Evolutionary conservation across 108 stramenopile species (phyloP).

Genomic region (Skeletonema tropicum): DNA sequence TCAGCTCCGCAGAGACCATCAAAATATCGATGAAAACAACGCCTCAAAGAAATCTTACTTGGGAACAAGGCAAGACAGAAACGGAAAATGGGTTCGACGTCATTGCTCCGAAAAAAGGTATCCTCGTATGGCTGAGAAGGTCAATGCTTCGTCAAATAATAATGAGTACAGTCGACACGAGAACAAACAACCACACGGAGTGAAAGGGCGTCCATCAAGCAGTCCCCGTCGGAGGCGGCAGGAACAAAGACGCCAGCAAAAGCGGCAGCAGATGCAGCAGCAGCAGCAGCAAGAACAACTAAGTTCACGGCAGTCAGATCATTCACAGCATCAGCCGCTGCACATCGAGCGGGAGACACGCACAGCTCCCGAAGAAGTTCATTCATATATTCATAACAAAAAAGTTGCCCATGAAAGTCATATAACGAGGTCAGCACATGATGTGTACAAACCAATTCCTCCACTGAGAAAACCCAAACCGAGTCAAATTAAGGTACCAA

Average conservation of each 20-base stretch:
- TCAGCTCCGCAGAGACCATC: background rate
- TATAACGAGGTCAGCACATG: background rate
- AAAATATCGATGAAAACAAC: background rate
- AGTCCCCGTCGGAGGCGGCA: constrained; percentile 9
- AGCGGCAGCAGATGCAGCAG: background rate
- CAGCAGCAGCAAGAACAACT: constrained; percentile 22
- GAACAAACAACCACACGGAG: background rate
- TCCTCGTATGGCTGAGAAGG: constrained; percentile 29
- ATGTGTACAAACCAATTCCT: background rate
- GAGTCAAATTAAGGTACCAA: background rate
- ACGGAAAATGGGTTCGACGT: constrained; percentile 29
- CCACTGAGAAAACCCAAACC: background rate
- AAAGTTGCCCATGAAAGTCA: background rate
- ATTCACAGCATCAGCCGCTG: background rate
- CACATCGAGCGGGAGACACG: background rate
- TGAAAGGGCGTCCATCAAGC: background rate
- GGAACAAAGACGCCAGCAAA: constrained; percentile 2
- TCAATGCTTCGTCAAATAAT: background rate
- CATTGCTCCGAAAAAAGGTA: constrained; percentile 37
- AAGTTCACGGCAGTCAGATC: constrained; percentile 50
- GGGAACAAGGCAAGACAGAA: constrained; percentile 28
- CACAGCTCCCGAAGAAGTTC: background rate
- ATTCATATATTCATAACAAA: background rate
- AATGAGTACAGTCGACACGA: background rate
- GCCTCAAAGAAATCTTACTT: constrained; percentile 11